phyloP scores from a whole-genome alignment of 129 eudicot genomes.

The Daucus carota region DNA sequence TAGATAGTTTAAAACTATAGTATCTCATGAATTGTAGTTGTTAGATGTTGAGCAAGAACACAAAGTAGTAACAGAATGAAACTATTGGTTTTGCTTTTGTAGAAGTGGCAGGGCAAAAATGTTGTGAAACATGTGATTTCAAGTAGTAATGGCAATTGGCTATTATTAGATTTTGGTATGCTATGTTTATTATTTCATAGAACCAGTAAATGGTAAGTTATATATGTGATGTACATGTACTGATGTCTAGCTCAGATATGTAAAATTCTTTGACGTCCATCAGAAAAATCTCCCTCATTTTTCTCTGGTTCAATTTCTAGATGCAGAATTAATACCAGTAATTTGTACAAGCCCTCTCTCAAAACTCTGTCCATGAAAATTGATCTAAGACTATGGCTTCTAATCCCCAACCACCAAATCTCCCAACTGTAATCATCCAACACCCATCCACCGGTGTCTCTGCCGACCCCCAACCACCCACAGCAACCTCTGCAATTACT shows the following conservation, averaged over 20 bases:
- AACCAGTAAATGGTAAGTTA: neutral
- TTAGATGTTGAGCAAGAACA: neutral
- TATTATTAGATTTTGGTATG: neutral
- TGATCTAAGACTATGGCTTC: conserved; percentile 20
- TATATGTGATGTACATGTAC: neutral
- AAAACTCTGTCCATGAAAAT: neutral
- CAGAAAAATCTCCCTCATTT: neutral
- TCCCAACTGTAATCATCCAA: conserved; percentile 23
- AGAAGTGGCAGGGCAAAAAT: neutral
- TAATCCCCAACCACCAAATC: conserved; percentile 22
- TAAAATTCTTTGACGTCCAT: no score
- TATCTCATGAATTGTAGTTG: neutral
- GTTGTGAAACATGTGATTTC: neutral
- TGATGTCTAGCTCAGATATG: no score
- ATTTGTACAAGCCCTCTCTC: neutral
- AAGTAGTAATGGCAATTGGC: neutral
- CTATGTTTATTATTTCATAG: neutral
- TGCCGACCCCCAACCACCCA: neutral
- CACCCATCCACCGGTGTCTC: conserved; percentile 12
- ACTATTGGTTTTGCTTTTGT: neutral
- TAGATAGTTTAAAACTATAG: neutral
- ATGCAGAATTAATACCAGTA: neutral
- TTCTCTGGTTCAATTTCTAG: neutral
- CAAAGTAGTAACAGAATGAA: neutral
- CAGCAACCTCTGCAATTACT: conserved; percentile 40